phyloP scores from a whole-genome alignment of 2,329 filamentous ascomycete genomes.

The Xylaria sp. region DNA sequence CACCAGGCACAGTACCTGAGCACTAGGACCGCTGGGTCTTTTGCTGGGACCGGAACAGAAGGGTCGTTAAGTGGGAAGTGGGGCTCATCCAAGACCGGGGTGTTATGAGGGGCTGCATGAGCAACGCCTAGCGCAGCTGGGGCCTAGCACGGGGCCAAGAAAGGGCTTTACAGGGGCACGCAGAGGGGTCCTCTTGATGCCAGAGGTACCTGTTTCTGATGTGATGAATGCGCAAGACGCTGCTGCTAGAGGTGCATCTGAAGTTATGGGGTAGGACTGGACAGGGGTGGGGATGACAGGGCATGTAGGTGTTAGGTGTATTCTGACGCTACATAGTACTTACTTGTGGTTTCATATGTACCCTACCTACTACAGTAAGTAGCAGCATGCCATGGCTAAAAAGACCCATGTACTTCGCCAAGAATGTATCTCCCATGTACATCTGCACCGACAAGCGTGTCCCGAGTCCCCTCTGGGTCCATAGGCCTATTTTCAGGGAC shows the following conservation, averaged over 20 bases:
- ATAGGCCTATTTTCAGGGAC: conserved; percentile 10
- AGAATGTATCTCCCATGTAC: conserved; percentile 5
- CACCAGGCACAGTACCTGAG: conserved; percentile 33
- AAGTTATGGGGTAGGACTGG: conserved; percentile 9
- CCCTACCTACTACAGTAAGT: not conserved
- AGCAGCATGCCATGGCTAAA: conserved; percentile 5
- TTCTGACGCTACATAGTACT: not conserved
- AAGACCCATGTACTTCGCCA: conserved; percentile 2
- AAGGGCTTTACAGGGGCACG: conserved; percentile 10
- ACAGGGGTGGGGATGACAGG: not conserved
- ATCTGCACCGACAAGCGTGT: not conserved
- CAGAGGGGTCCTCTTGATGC: conserved; percentile 17
- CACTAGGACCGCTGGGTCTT: conserved; percentile 25
- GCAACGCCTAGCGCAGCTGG: conserved; percentile 7
- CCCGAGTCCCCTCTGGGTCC: not conserved
- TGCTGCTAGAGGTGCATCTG: conserved; percentile 26
- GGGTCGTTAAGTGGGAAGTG: conserved; percentile 32
- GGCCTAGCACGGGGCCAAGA: not conserved
- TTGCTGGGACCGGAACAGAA: conserved; percentile 31
- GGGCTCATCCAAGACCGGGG: conserved; percentile 23
- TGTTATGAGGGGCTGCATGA: conserved; percentile 17
- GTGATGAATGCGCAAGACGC: conserved; percentile 20
- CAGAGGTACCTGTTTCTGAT: conserved; percentile 11
- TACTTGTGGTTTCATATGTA: not conserved
- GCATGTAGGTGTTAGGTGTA: not conserved